Base-by-base conservation (phyloP, 1,284 basidiomycete species). In the Papiliotrema nemorosa region DNA sequence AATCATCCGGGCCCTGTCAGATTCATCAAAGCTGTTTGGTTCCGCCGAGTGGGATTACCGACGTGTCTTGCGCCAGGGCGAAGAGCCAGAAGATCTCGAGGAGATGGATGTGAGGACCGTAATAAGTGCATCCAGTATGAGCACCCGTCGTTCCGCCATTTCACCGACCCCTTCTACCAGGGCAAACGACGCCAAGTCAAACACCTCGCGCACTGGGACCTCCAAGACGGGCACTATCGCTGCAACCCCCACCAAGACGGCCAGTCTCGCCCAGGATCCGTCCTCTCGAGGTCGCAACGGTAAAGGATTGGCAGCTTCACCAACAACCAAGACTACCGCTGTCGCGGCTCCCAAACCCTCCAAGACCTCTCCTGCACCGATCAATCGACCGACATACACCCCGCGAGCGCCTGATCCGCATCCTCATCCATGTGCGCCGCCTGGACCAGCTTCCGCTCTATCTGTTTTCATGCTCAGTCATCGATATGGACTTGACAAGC, bases 391-490 rank as follows among this genome's bases (percentile, higher is more conserved):
- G 24, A 9, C 21, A 16, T 22, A 40, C 21, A 10, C 12, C 22
- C 13, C 43, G 16, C 26, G 45, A 2, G 44, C 53, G 16, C 34
- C 77, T 3, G 88, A 91, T 62, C 87, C 87, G 3, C 87, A 91
- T 71, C 69, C 78, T 1, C 88, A 90, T 63, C 88, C 87, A 2
- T 82, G 84, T 2, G 73, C 80, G 7, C 63, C 79, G 3, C 83
- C 85, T 2, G 72, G 76, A 2, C 81, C 86, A 20, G 85, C 85
- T 18, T 85, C 84, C 25, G 86, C 87, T 1, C 74, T 92, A 29
- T 82, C 85, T 0, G 81, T 90, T 60, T 92, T 88, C 74, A 83
- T 86, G 62, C 78, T 90, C 14, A 86, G 88, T 10, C 87, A 90
- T 74, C 79, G 87, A 34, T 91, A 90, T 69, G 76, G 78, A 9